These are phyloP conservation scores for Dictyostelium purpureum DNA, from an alignment of 78 protist genomes.

Conservation along the genomic window DNA sequence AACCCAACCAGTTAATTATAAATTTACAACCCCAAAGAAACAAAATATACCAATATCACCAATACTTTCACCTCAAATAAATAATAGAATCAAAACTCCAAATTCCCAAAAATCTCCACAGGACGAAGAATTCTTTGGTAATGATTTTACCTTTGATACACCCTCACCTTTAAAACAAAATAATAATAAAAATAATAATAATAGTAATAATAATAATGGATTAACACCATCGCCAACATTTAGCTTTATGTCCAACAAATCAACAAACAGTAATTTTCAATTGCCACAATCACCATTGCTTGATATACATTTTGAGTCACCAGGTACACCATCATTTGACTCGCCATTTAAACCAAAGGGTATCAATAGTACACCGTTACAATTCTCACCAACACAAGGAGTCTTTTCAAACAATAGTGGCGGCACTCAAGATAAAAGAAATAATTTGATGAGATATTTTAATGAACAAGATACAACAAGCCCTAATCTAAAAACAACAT, in stretches of 20 bases:
- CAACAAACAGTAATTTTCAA: neutral
- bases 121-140: neutral
- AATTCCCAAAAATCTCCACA: neutral
- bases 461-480: neutral
- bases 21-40: neutral
- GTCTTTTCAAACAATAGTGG: too few species aligned
- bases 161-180: neutral
- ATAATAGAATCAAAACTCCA: neutral
- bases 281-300: neutral
- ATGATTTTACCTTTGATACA: neutral
- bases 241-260: neutral
- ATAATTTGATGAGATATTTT: neutral
- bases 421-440: neutral
- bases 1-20: neutral
- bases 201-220: neutral
- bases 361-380: too few species aligned
- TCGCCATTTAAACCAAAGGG: conserved; percentile 32
- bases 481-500: neutral
- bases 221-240: neutral
- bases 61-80: neutral
- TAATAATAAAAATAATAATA: neutral
- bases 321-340: neutral
- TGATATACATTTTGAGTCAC: neutral
- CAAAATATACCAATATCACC: neutral
- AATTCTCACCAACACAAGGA: too few species aligned